phyloP scores from a whole-genome alignment of 1,139 yeast genomes.

The Yamadazyma taylorii region DNA sequence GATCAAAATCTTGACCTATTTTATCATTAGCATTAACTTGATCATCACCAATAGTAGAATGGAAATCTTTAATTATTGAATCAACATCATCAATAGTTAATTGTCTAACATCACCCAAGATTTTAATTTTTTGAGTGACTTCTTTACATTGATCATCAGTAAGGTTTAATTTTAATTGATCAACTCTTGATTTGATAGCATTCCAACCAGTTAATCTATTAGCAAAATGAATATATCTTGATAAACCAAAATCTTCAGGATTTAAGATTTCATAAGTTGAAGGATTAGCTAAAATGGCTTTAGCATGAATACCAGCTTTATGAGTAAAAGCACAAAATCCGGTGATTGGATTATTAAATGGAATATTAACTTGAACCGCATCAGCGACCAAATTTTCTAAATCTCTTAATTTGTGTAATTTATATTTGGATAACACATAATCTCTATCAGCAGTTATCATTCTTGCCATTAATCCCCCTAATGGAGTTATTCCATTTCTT shows the following conservation, averaged over 20 bases:
- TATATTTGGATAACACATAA: conserved; percentile 91
- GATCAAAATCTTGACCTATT: conserved; percentile 14
- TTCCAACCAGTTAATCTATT: conserved; percentile 99
- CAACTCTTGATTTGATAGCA: conserved; percentile 97
- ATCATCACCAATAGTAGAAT: conserved; percentile 55
- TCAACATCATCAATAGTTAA: conserved; percentile 96
- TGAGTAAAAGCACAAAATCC: conserved; percentile 99
- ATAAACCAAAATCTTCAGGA: conserved; percentile 93
- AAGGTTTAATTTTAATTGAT: conserved; percentile 86
- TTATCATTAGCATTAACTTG: background rate
- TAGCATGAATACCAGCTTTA: conserved; percentile 99
- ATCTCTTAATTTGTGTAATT: conserved; percentile 93
- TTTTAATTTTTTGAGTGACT: conserved; percentile 89
- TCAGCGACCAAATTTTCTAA: conserved; percentile 95
- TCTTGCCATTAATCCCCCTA: conserved; percentile 98
- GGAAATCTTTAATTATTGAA: conserved; percentile 92
- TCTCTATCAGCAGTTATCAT: conserved; percentile 99
- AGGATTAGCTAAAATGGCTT: conserved; percentile 97
- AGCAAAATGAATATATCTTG: conserved; percentile 95
- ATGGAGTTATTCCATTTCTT: conserved; percentile 97
- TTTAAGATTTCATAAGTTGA: conserved; percentile 95
- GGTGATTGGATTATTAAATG: conserved; percentile 97
- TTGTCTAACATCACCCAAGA: conserved; percentile 92
- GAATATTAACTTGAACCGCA: conserved; percentile 94
- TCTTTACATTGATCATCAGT: conserved; percentile 94